phyloP scores from a whole-genome alignment of 1,284 basidiomycete genomes.

The Heterobasidion irregulare region DNA sequence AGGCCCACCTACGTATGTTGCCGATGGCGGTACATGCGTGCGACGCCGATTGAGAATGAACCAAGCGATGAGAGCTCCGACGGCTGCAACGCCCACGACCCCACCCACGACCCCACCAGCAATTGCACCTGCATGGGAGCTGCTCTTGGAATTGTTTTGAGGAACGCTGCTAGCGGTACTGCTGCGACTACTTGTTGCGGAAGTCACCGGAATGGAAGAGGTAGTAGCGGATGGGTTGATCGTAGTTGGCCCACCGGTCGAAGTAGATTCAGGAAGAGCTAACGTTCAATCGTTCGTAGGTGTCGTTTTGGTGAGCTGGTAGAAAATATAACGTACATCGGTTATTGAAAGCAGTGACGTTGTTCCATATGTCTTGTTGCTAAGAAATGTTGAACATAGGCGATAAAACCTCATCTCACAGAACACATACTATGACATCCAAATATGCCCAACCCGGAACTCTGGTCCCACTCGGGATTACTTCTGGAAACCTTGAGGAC shows the following conservation, averaged over 20 bases:
- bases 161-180: not conserved
- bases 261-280: not conserved
- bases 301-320: not conserved
- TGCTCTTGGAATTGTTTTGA: not conserved
- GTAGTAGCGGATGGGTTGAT: not conserved
- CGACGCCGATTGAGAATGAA: not conserved
- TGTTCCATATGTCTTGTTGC: constrained; percentile 4
- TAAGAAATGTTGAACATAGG: not conserved
- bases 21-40: not conserved
- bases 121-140: constrained; percentile 19
- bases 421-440: constrained; percentile 1
- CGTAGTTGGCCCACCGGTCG: not conserved
- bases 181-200: not conserved
- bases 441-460: constrained; percentile 10
- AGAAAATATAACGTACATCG: not conserved
- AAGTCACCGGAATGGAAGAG: not conserved
- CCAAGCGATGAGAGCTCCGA: constrained; percentile 18
- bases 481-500: constrained; percentile 3
- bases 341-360: not conserved
- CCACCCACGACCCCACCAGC: constrained; percentile 22
- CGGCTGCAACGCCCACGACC: constrained; percentile 14
- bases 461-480: constrained; percentile 4
- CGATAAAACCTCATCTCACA: not conserved
- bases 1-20: not conserved
- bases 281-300: not conserved